Evolutionary conservation across 2,329 filamentous ascomycete species (phyloP).

Genomic region (Cordyceps fumosorosea): DNA sequence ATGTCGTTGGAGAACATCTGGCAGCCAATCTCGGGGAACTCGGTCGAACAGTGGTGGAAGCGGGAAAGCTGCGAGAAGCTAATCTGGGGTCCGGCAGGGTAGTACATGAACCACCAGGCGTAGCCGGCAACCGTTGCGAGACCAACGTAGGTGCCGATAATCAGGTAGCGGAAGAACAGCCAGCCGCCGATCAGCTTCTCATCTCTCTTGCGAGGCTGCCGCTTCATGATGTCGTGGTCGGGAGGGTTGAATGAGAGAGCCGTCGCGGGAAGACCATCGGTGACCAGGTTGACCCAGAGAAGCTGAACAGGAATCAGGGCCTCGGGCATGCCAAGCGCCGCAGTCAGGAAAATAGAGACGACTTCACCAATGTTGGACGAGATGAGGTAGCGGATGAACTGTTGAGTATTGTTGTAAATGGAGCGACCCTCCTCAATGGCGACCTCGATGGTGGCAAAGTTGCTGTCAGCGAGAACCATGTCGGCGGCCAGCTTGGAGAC

Average conservation of each 20-base stretch:
- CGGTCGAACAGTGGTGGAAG: constrained; percentile 85
- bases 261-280: constrained; percentile 91
- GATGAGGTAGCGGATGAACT: constrained; percentile 98
- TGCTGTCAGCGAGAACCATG: constrained; percentile 98
- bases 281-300: constrained; percentile 97
- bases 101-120: constrained; percentile 99
- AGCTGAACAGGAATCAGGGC: constrained; percentile 95
- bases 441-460: constrained; percentile 95
- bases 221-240: constrained; percentile 97
- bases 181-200: constrained; percentile 89
- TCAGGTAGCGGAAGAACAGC: constrained; percentile 96
- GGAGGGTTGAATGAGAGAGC: constrained; percentile 96
- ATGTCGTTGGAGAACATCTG: constrained; percentile 82
- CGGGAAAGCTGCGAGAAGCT: constrained; percentile 80
- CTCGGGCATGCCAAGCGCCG: constrained; percentile 94
- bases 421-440: constrained; percentile 95
- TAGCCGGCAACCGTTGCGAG: constrained; percentile 93
- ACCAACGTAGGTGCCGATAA: constrained; percentile 93
- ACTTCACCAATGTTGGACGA: constrained; percentile 99
- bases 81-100: constrained; percentile 83
- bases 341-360: constrained; percentile 96
- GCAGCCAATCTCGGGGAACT: constrained; percentile 87
- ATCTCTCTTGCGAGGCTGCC: constrained; percentile 83
- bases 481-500: constrained; percentile 94
- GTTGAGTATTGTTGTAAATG: constrained; percentile 99